Conservation (phyloP, 352 stramenopile species). For the Plasmopara viticola region DNA sequence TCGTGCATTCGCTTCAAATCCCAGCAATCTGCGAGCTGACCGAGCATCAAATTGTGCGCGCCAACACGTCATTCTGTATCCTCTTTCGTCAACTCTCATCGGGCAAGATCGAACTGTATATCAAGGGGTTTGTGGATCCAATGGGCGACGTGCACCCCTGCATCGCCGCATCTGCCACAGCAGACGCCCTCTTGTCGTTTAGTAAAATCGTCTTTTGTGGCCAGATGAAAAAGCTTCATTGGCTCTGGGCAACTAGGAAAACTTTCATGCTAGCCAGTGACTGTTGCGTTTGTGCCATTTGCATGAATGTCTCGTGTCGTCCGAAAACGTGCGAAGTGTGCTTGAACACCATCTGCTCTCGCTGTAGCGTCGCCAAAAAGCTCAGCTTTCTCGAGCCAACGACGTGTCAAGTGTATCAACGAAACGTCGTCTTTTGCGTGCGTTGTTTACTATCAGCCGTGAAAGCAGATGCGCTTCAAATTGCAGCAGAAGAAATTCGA, state of each 20-base stretch:
- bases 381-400: conserved; percentile 22
- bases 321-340: conserved; percentile 16
- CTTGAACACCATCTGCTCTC: conserved; percentile 17
- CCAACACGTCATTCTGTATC: conserved; percentile 37
- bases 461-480: conserved; percentile 14
- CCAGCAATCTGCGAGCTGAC: conserved; percentile 23
- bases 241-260: conserved; percentile 21
- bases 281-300: conserved; percentile 14
- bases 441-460: conserved; percentile 19
- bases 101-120: conserved; percentile 33
- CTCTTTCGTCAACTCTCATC: conserved; percentile 32
- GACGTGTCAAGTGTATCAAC: conserved; percentile 9
- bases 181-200: conserved; percentile 24
- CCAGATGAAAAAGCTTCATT: conserved; percentile 38
- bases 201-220: conserved; percentile 18
- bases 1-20: conserved; percentile 48
- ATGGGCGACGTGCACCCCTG: conserved; percentile 17
- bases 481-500: conserved; percentile 24
- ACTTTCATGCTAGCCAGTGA: conserved; percentile 13
- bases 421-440: conserved; percentile 25
- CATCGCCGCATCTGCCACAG: conserved; percentile 14
- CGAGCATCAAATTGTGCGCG: conserved; percentile 28
- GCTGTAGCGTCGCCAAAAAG: conserved; percentile 20
- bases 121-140: conserved; percentile 26
- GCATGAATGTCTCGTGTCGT: conserved; percentile 9